These are phyloP conservation scores for Ambrosia hybrid DNA, from an alignment of 140 eudicot genomes.

Conservation along the genomic window DNA sequence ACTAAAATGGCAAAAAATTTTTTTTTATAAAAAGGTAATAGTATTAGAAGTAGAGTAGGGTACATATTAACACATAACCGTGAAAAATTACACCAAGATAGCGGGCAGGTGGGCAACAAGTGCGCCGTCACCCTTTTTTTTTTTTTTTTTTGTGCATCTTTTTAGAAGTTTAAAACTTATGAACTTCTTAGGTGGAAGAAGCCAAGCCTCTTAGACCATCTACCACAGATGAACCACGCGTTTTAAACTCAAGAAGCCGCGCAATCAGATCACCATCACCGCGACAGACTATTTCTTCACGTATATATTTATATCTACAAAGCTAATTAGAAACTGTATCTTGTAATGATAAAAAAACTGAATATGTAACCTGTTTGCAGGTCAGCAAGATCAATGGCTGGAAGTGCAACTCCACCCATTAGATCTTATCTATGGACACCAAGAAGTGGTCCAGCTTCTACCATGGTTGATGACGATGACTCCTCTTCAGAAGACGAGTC, in stretches of 20 bases:
- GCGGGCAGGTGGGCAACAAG: too few relatives aligned
- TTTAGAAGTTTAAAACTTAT: background rate
- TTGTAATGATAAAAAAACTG: background rate
- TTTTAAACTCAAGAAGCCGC: conserved; percentile 31
- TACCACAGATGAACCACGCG: conserved; percentile 23
- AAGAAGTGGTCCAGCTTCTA: conserved; percentile 65
- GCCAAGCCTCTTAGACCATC: conserved; percentile 20
- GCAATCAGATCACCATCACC: conserved; percentile 9
- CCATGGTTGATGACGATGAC: conserved; percentile 46
- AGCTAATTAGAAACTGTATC: too few relatives aligned
- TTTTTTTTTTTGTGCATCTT: too few relatives aligned
- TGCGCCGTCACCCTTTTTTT: too few relatives aligned
- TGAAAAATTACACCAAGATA: too few relatives aligned
- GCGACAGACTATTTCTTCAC: conserved; percentile 12
- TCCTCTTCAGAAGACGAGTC: conserved; percentile 78
- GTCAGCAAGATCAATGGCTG: conserved; percentile 67
- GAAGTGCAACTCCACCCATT: too few relatives aligned
- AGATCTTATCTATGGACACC: too few relatives aligned
- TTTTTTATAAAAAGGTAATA: too few relatives aligned
- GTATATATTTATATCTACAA: too few relatives aligned
- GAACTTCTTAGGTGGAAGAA: conserved; percentile 35
- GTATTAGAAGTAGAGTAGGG: too few relatives aligned
- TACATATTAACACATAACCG: too few relatives aligned
- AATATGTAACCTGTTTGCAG: conserved; percentile 38
- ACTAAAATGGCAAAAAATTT: too few relatives aligned